Evolutionary conservation across 179 eudicot genomes (phyloP), one percentile per base, ranked within the genome.

Genomic region (Monotropa hypopitys): DNA sequence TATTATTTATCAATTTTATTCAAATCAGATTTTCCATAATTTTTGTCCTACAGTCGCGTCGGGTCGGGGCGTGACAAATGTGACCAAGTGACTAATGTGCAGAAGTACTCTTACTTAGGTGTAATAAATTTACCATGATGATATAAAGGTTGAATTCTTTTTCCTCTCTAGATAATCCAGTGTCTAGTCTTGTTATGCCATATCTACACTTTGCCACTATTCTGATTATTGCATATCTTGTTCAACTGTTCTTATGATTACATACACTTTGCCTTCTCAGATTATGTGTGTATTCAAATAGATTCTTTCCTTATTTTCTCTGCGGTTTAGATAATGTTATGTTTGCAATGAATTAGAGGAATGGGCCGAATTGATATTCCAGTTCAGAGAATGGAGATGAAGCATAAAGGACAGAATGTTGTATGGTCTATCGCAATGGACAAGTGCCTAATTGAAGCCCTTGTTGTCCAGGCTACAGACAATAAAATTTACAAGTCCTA

Each of bases 401-500:
- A 75, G 59, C 78, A 75, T 75, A 75, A 62, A 75, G 78, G 78
- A 46, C 62, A 75, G 57, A 75, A 75, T 5, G 70, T 75, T 20
- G 71, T 75, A 9, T 75, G 78, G 78, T 75, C 78, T 61, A n/a
- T 61, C 8, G 78, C 70, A 45, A 75, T 75, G 78, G 78, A 75
- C 71, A 75, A 75, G 71, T 75, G 78, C 46, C 71, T 75, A 10
- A 75, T 75, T 62, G 78, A 75, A 61, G 57, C 78, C 30, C 71
- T 75, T 3, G 78, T 71, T 0, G 65, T 75, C 71, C 78, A 75
- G 57, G 78, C 78, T 18, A 75, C 57, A 75, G 62, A 62, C 71
- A 75, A 75, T 62, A 75, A 75, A 45, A 75, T 75, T 62, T 70
- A 75, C 78, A 75, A 62, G 78, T 75, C 57, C 78, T 75, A 75